A percentile compares a stretch with the other conserved stretches of the same genome.
phyloP scores from a whole-genome alignment of 768 basidiomycete species.

The Mycena chlorophos region DNA sequence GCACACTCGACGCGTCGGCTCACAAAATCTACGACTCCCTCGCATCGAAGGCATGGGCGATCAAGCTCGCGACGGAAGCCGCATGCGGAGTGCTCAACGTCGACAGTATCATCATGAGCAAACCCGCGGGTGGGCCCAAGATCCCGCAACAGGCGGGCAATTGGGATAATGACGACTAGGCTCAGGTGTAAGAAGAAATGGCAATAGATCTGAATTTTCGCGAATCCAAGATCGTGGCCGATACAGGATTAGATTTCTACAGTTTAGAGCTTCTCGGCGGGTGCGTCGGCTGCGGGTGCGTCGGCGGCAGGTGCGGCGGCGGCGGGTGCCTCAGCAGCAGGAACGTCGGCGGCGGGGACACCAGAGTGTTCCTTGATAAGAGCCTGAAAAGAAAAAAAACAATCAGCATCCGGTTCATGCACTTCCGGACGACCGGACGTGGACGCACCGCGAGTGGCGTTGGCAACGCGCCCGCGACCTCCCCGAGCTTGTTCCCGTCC shows the following conservation, averaged over 20 bases:
- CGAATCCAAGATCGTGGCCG: too few species aligned
- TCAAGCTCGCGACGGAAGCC: constrained; percentile 88
- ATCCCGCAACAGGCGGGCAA: constrained; percentile 84
- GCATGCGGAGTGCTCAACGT: constrained; percentile 90
- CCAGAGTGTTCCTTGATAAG: constrained; percentile 13
- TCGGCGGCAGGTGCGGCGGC: constrained; percentile 4
- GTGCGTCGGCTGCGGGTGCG: neutral
- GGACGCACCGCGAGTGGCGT: constrained; percentile 11
- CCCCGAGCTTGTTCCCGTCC: constrained; percentile 28
- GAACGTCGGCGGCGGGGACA: neutral
- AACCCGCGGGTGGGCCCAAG: constrained; percentile 87
- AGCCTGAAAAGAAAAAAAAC: neutral
- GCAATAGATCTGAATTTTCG: neutral
- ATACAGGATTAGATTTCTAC: too few species aligned
- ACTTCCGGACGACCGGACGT: neutral
- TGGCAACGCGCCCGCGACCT: constrained; percentile 41
- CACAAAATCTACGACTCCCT: constrained; percentile 83
- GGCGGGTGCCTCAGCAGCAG: neutral
- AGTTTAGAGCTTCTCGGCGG: constrained; percentile 8
- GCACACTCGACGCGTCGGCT: constrained; percentile 64
- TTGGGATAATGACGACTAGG: constrained; percentile 82
- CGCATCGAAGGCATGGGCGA: constrained; percentile 87
- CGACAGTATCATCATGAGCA: constrained; percentile 97
- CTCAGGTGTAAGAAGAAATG: neutral
- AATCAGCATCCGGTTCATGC: neutral